Base-by-base conservation (phyloP, 257 asterid species). In the Fraxinus excelsior region DNA sequence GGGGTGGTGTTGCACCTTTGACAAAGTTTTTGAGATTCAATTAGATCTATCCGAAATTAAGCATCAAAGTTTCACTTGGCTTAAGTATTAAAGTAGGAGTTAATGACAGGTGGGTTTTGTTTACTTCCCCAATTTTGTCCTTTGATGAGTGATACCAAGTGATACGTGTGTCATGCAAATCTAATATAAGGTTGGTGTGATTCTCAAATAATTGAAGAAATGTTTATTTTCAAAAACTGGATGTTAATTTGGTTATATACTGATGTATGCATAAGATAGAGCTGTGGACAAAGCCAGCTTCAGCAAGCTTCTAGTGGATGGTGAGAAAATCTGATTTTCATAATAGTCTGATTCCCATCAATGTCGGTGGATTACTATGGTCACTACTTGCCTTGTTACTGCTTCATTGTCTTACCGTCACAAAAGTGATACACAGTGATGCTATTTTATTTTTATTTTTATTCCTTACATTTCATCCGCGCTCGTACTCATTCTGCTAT, bases 261-360 rank as follows among this genome's bases (percentile, higher is more conserved):
- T 51, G 60, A 51, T 4, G 9, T 18, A 14, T 51, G n/a, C 60
- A 51, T 51, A 51, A 51, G n/a, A 51, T 51, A 51, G 60, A 19
- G 26, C 21, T 53, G 62, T 7, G 21, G 62, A 53, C 14, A 40
- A 53, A 53, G 62, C 11, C 9, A 53, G 62, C 62, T 53, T 53
- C 23, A 16, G 62, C 25, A 26, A 58, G 31, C 67, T 4, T 25
- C 13, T 6, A 58, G 67, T 58, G 67, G 62, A 14, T 9, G 29
- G 67, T 58, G 73, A 34, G 35, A 38, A 77, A 49, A 31, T 40
- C 31, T 21, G 51, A 13, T 38, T 31, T 56, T 67, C 19, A 58
- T 71, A 53, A 44, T 75, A 44, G 40, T 70, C 66, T 25, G 74
- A 73, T 42, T 65, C 65, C 28, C 6, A 72, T 44, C 72, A 49